phyloP scores from a whole-genome alignment of 2,329 filamentous ascomycete genomes.

The Penicillium verrucosum region DNA sequence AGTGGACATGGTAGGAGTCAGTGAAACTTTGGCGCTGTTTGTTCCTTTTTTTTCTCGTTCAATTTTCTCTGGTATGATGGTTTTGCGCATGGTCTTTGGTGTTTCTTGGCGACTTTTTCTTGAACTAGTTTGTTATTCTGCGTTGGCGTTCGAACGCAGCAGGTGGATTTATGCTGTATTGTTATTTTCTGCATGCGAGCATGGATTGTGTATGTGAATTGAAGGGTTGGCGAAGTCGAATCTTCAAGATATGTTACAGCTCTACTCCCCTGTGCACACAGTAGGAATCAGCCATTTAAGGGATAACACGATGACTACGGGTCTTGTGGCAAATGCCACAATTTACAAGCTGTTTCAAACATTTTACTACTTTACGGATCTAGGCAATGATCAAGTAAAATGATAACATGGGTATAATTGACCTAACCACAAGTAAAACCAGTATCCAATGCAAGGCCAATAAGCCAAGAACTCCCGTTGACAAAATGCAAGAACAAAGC shows the following conservation, averaged over 20 bases:
- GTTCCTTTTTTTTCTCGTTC: background rate
- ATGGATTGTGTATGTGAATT: background rate
- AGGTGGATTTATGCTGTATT: background rate
- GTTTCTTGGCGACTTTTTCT: background rate
- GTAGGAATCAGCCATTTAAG: background rate
- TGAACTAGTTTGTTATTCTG: background rate
- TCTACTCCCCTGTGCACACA: background rate
- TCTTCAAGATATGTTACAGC: background rate
- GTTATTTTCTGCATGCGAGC: background rate
- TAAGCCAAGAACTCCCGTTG: background rate
- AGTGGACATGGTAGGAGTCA: constrained; percentile 37
- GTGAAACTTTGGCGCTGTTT: too few species aligned
- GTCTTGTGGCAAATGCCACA: too few species aligned
- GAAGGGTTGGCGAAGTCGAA: background rate
- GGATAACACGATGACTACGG: background rate
- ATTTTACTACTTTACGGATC: background rate
- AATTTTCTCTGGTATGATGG: background rate
- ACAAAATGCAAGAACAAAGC: constrained; percentile 5
- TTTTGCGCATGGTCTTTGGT: background rate
- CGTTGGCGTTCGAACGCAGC: background rate
- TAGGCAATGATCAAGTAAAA: background rate
- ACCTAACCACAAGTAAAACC: background rate
- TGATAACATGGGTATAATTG: constrained; percentile 2
- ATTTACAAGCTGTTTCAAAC: background rate
- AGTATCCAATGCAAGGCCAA: background rate